These are phyloP conservation scores for Stagonosporopsis cucurbitacearum DNA, from an alignment of 2,329 filamentous ascomycete species.

Conservation along the genomic window DNA sequence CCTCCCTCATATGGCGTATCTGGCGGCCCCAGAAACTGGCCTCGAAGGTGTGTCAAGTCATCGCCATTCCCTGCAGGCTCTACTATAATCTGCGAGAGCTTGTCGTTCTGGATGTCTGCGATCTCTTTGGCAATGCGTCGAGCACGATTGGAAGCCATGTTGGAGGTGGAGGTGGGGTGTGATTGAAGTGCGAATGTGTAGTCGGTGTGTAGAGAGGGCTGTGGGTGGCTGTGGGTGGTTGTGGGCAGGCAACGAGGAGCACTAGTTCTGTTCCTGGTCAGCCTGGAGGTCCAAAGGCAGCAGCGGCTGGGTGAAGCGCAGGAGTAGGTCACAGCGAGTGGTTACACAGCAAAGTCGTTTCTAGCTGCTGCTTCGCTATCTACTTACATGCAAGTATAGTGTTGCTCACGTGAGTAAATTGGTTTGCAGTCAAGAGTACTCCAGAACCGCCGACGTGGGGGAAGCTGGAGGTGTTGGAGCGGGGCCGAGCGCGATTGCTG, in stretches of 20 bases:
- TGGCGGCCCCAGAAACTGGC: conserved; percentile 83
- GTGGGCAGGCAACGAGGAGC: conserved; percentile 23
- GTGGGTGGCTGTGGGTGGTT: conserved; percentile 11
- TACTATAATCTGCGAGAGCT: conserved; percentile 77
- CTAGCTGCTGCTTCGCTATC: not conserved
- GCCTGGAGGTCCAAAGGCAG: conserved; percentile 36
- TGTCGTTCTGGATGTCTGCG: conserved; percentile 74
- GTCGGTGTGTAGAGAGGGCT: conserved; percentile 6
- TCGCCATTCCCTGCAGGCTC: conserved; percentile 66
- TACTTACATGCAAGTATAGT: conserved; percentile 4
- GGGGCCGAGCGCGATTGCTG: conserved; percentile 20
- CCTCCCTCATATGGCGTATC: conserved; percentile 94
- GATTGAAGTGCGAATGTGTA: not conserved
- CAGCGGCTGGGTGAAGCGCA: conserved; percentile 7
- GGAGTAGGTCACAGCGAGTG: not conserved
- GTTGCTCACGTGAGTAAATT: not conserved
- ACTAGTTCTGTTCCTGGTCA: conserved; percentile 26
- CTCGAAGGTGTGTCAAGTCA: conserved; percentile 82
- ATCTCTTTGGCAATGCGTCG: conserved; percentile 77
- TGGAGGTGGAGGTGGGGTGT: conserved; percentile 25
- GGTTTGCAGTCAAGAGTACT: conserved; percentile 6
- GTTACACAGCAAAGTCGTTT: not conserved
- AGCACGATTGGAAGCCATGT: conserved; percentile 63
- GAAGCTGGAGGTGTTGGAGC: conserved; percentile 22
- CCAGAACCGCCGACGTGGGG: conserved; percentile 12